Evolutionary conservation across 164 flowering plant species (phyloP).

Genomic region (Umbellularia californica): DNA sequence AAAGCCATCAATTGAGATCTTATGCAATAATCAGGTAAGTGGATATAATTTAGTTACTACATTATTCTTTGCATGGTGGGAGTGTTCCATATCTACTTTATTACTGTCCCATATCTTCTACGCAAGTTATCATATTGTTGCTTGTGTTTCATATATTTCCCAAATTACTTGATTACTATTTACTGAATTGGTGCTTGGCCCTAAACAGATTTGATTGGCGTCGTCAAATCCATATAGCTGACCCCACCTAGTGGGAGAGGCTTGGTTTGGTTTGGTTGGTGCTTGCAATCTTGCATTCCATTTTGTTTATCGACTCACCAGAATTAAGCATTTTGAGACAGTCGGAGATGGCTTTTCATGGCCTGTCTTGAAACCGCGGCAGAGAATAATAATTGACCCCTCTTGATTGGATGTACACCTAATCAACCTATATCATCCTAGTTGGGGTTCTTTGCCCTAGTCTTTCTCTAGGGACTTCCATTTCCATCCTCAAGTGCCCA

Average conservation of each 20-base stretch:
- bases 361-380: conserved; percentile 18
- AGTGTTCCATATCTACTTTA: neutral
- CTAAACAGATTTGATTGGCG: too few species aligned
- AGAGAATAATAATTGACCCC: neutral
- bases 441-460: neutral
- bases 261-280: too few species aligned
- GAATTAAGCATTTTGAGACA: conserved; percentile 8
- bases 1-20: conserved; percentile 80
- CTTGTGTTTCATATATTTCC: neutral
- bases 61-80: neutral
- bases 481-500: neutral
- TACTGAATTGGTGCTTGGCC: neutral
- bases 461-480: neutral
- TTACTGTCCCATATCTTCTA: neutral
- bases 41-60: neutral
- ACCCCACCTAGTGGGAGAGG: too few species aligned
- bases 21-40: conserved; percentile 92
- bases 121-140: too few species aligned
- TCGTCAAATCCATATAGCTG: too few species aligned
- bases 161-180: neutral
- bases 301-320: neutral
- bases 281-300: neutral
- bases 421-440: neutral
- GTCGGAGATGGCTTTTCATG: conserved; percentile 61
- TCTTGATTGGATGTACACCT: neutral